These are phyloP conservation scores for Schwanniomyces pseudopolymorphus DNA, from an alignment of 805 yeast species.

Conservation along the genomic window DNA sequence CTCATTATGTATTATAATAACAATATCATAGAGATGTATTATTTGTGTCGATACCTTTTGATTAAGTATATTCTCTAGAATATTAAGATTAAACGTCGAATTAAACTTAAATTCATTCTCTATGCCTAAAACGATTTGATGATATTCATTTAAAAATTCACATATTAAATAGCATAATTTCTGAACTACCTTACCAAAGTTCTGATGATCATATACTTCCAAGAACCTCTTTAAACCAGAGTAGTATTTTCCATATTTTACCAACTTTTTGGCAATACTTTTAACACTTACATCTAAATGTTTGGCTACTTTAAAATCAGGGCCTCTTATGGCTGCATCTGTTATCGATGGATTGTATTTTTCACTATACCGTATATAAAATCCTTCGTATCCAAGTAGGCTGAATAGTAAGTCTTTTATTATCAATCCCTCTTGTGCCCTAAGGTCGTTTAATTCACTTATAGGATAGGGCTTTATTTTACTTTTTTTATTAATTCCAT, in stretches of 20 bases:
- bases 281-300: slow-evolving; percentile 72
- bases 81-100: slow-evolving; percentile 55
- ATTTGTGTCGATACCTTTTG: slow-evolving; percentile 33
- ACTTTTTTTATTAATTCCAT: slow-evolving; percentile 7
- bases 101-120: slow-evolving; percentile 54
- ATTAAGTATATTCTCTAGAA: slow-evolving; percentile 44
- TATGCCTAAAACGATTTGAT: slow-evolving; percentile 36
- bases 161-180: slow-evolving; percentile 61
- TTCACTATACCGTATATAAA: slow-evolving; percentile 67
- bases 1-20: slow-evolving; percentile 49
- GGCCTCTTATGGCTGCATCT: slow-evolving; percentile 55
- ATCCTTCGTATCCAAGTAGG: slow-evolving; percentile 74
- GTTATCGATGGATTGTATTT: slow-evolving; percentile 49
- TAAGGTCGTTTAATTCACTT: slow-evolving; percentile 44
- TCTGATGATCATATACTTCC: slow-evolving; percentile 53
- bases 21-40: slow-evolving; percentile 58
- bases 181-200: slow-evolving; percentile 73
- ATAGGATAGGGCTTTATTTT: slow-evolving; percentile 45
- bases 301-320: slow-evolving; percentile 72
- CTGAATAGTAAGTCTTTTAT: slow-evolving; percentile 69
- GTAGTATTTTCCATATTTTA: slow-evolving; percentile 63
- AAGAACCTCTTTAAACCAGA: slow-evolving; percentile 58
- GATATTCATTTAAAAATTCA: slow-evolving; percentile 25
- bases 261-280: slow-evolving; percentile 62
- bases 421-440: slow-evolving; percentile 71